Evolutionary conservation across 2,329 filamentous ascomycete genomes (phyloP), one percentile per base, ranked within the genome.

Genomic region (Paracoccidioides lutzii): DNA sequence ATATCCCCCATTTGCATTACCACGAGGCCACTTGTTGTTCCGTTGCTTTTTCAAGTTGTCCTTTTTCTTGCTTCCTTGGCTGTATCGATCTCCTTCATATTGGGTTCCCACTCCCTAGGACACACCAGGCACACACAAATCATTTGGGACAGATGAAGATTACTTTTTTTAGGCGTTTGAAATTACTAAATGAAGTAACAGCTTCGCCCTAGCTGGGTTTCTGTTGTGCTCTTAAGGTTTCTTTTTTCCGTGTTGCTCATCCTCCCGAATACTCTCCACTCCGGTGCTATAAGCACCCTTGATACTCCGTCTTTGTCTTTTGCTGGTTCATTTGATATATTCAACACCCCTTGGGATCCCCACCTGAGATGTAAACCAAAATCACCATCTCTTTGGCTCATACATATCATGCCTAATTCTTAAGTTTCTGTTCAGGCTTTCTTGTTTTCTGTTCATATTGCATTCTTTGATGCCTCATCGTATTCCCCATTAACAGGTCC

Each of bases 241-340:
- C 15, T 60, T 57, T 52, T 51, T 58, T 57, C 54, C 45, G 49
- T 57, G 60, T 43, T 45, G 22, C 30, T 58, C 55, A 55, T 53
- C 41, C 48, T 35, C 43, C 15, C 28, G 38, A 48, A 12, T 28
- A 56, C 58, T 55, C 59, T 57, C 61, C 56, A 57, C 54, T 52
- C 55, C 51, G 54, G 58, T 57, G 55, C 52, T 48, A 22, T 52
- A 41, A 55, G 53, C 56, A 57, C 57, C 57, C 46, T 38, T 43
- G 45, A 45, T 56, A 30, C 12, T n/a, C 54, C 58, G 45, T 53
- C 37, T 38, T 53, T 53, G 53, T 28, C 40, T 32, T 46, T 57
- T 55, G 42, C 52, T 50, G 54, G 44, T 22, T 42, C 10, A 55
- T 44, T 43, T 49, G 45, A 46, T 52, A 50, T 43, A 54, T 51